phyloP scores from a whole-genome alignment of 2,329 filamentous ascomycete species.

The Talaromyces sp. region DNA sequence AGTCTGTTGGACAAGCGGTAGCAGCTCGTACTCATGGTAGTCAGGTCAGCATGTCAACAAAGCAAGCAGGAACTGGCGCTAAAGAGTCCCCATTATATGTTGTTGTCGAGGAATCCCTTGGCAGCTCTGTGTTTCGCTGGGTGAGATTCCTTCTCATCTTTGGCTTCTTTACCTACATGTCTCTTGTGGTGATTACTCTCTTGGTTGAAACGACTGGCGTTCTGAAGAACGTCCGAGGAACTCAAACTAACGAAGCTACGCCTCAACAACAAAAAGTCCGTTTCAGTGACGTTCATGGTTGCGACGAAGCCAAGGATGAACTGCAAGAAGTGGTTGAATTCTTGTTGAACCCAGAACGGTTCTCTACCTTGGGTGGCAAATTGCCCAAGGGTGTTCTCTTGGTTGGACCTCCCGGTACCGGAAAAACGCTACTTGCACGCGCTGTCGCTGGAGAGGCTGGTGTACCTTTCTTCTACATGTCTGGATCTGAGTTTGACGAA shows the following conservation, averaged over 20 bases:
- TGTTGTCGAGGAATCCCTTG: constrained; percentile 85
- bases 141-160: constrained; percentile 81
- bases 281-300: constrained; percentile 93
- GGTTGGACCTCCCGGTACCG: constrained; percentile 92
- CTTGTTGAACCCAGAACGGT: constrained; percentile 85
- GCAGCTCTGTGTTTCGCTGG: constrained; percentile 81
- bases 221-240: constrained; percentile 71
- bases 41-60: constrained; percentile 54
- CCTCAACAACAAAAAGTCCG: constrained; percentile 87
- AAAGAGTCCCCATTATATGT: constrained; percentile 91
- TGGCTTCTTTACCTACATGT: constrained; percentile 72
- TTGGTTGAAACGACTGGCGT: constrained; percentile 76
- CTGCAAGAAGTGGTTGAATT: constrained; percentile 97
- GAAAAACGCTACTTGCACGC: constrained; percentile 91
- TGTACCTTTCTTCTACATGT: constrained; percentile 99
- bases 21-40: constrained; percentile 67
- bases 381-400: constrained; percentile 94
- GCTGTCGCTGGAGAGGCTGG: constrained; percentile 96
- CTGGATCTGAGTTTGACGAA: constrained; percentile 96
- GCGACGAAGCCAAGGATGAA: constrained; percentile 97
- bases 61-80: constrained; percentile 59
- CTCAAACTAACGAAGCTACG: constrained; percentile 77
- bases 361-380: constrained; percentile 91
- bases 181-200: constrained; percentile 74
- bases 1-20: constrained; percentile 77